Conservation (phyloP, 2,329 filamentous ascomycete genomes). For the Cyanodermella asteris region DNA sequence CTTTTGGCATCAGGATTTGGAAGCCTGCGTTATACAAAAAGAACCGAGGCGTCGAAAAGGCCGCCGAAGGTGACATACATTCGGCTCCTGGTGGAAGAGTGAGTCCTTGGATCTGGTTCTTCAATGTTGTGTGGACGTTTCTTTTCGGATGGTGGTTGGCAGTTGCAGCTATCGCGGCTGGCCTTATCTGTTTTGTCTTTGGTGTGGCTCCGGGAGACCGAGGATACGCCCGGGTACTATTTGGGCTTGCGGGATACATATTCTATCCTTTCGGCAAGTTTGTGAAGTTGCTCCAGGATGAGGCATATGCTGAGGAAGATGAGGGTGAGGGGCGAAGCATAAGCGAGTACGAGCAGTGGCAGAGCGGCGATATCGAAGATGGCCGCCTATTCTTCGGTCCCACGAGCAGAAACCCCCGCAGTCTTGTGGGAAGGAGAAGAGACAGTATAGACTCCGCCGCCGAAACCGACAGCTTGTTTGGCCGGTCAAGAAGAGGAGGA, state of each 20-base stretch:
- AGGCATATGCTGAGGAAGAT: slow-evolving; percentile 84
- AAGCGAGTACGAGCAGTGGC: slow-evolving; percentile 97
- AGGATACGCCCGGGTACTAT: slow-evolving; percentile 69
- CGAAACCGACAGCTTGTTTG: slow-evolving; percentile 78
- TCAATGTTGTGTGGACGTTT: slow-evolving; percentile 78
- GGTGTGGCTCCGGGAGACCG: slow-evolving; percentile 57
- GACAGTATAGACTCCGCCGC: slow-evolving; percentile 74
- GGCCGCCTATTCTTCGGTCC: slow-evolving; percentile 92
- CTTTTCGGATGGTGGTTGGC: slow-evolving; percentile 95
- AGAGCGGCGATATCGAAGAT: slow-evolving; percentile 89
- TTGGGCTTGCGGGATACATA: slow-evolving; percentile 65
- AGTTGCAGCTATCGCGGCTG: slow-evolving; percentile 49
- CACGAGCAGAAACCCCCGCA: slow-evolving; percentile 46
- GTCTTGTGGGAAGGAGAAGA: slow-evolving; percentile 66
- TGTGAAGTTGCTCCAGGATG: slow-evolving; percentile 79
- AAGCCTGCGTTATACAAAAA: slow-evolving; percentile 98
- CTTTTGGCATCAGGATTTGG: slow-evolving; percentile 96
- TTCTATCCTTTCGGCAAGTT: slow-evolving; percentile 96
- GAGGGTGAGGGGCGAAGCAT: slow-evolving; percentile 91
- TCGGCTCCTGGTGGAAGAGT: slow-evolving; percentile 78
- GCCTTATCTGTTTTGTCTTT: slow-evolving; percentile 57
- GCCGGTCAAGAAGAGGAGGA: slow-evolving; percentile 35
- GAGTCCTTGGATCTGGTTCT: slow-evolving; percentile 61
- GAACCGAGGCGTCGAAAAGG: slow-evolving; percentile 84
- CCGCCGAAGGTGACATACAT: slow-evolving; percentile 89